Evolutionary conservation across 371 early-diverging fungal species (phyloP).

Genomic region (Lichtheimia ramosa): DNA sequence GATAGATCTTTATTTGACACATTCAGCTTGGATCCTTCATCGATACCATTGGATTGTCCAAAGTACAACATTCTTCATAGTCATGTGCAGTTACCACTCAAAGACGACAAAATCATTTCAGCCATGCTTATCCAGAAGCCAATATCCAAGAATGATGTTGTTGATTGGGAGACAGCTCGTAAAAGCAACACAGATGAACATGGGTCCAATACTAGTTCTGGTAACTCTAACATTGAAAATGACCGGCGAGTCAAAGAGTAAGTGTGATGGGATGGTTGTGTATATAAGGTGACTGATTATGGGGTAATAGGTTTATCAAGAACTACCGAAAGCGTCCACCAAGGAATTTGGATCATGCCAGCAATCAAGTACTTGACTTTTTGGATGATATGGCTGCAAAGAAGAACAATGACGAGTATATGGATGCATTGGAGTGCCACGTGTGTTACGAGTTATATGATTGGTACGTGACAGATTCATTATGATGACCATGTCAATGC

Average conservation of each 20-base stretch:
- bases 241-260: slow-evolving; percentile 8
- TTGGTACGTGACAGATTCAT: slow-evolving; percentile 12
- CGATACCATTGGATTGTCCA: slow-evolving; percentile 63
- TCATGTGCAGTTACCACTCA: slow-evolving; percentile 42
- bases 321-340: slow-evolving; percentile 29
- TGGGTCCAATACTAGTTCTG: neutral
- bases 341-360: slow-evolving; percentile 24
- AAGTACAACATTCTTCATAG: slow-evolving; percentile 44
- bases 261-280: neutral
- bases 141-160: slow-evolving; percentile 37
- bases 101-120: slow-evolving; percentile 24
- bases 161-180: slow-evolving; percentile 28
- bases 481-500: neutral
- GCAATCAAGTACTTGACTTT: slow-evolving; percentile 23
- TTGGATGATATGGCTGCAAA: slow-evolving; percentile 23
- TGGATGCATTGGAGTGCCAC: slow-evolving; percentile 43
- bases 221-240: neutral
- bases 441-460: slow-evolving; percentile 45
- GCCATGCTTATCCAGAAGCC: slow-evolving; percentile 49
- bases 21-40: slow-evolving; percentile 70
- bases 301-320: slow-evolving; percentile 28
- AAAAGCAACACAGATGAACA: neutral
- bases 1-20: slow-evolving; percentile 32
- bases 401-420: slow-evolving; percentile 20
- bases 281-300: neutral